Conservation (phyloP, 1,284 basidiomycete genomes). For the Apiotrichum gamsii region DNA sequence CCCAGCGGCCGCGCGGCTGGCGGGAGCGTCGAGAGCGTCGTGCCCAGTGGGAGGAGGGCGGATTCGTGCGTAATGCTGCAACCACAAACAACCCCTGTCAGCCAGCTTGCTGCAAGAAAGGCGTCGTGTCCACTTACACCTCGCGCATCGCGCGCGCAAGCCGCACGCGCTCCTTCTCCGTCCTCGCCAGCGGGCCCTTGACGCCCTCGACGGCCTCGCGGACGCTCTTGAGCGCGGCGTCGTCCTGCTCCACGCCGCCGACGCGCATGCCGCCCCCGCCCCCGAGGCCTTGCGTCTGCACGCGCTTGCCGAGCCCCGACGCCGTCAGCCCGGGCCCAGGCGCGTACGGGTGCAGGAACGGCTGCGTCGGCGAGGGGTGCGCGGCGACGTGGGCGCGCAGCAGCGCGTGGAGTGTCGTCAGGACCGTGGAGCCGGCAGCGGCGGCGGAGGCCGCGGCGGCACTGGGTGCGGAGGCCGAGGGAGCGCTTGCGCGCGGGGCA, state of each 20-base stretch:
- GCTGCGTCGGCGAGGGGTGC: constrained; percentile 15
- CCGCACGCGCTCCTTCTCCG: constrained; percentile 10
- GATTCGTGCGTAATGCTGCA: constrained; percentile 31
- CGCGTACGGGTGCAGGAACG: constrained; percentile 29
- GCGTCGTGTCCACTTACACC: constrained; percentile 8
- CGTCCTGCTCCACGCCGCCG: constrained; percentile 13
- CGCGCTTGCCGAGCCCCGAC: too few relatives aligned
- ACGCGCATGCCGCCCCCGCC: too few relatives aligned
- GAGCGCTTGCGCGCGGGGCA: background rate
- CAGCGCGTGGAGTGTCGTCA: constrained; percentile 21
- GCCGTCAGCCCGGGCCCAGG: constrained; percentile 13
- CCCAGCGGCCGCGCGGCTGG: constrained; percentile 16
- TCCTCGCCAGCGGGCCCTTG: constrained; percentile 14
- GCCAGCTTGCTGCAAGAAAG: background rate
- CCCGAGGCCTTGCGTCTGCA: too few relatives aligned
- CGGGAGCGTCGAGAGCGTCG: constrained; percentile 13
- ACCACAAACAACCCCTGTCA: background rate
- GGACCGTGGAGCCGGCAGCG: constrained; percentile 12
- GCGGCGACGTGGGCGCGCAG: constrained; percentile 16
- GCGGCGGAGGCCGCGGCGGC: too few relatives aligned
- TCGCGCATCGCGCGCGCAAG: constrained; percentile 18
- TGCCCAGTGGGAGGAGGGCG: constrained; percentile 19
- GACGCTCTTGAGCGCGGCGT: constrained; percentile 22
- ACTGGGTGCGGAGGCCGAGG: too few relatives aligned
- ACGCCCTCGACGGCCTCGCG: constrained; percentile 26